Conservation (phyloP, 2,329 filamentous ascomycete species). For the Ceratocystis papillata region DNA sequence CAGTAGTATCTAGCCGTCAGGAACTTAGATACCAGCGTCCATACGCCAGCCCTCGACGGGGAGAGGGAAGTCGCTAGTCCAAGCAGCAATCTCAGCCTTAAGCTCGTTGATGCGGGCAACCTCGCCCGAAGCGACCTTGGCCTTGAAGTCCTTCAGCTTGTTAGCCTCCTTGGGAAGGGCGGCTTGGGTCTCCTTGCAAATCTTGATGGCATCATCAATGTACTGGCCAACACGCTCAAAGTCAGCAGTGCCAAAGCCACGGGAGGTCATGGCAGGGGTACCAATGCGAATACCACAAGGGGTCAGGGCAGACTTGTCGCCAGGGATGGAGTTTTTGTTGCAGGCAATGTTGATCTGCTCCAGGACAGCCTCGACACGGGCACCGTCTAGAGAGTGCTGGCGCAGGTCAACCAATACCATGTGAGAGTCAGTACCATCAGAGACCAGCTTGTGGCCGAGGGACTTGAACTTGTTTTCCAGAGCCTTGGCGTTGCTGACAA, state of each 20-base stretch:
- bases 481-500: slow-evolving; percentile 86
- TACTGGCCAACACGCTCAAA: slow-evolving; percentile 84
- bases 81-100: slow-evolving; percentile 78
- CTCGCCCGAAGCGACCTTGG: slow-evolving; percentile 69
- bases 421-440: slow-evolving; percentile 93
- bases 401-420: slow-evolving; percentile 94
- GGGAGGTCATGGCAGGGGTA: slow-evolving; percentile 92
- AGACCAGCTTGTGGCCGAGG: slow-evolving; percentile 87
- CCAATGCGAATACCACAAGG: slow-evolving; percentile 93
- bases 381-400: slow-evolving; percentile 75
- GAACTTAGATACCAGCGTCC: slow-evolving; percentile 46
- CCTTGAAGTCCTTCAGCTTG: slow-evolving; percentile 99
- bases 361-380: slow-evolving; percentile 87
- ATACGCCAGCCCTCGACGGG: slow-evolving; percentile 65
- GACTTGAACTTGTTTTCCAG: slow-evolving; percentile 75
- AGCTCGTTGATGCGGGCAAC: slow-evolving; percentile 72
- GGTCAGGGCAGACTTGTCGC: slow-evolving; percentile 92
- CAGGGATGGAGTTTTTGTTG: slow-evolving; percentile 99
- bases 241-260: slow-evolving; percentile 84
- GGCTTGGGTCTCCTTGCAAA: slow-evolving; percentile 78
- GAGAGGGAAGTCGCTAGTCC: slow-evolving; percentile 85
- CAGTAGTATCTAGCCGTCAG: neutral
- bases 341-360: slow-evolving; percentile 98
- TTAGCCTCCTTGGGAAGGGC: slow-evolving; percentile 90
- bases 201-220: slow-evolving; percentile 79